Conservation (phyloP, 1,284 basidiomycete genomes). For the Xanthoconium separans region DNA sequence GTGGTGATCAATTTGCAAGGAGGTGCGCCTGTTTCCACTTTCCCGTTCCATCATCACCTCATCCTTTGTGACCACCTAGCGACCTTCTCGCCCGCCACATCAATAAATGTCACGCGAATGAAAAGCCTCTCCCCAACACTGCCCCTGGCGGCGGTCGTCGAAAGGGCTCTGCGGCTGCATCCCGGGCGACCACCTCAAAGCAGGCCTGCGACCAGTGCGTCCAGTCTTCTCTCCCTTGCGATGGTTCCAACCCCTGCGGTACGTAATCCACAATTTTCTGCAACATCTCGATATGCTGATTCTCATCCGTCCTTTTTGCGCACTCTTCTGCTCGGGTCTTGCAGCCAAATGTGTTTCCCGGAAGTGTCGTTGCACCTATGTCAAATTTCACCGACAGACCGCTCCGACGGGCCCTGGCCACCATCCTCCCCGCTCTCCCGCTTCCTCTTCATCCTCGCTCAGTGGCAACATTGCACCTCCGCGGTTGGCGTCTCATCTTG, state of each 20-base stretch:
- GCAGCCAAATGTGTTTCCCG: constrained; percentile 77
- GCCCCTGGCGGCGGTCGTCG: constrained; percentile 35
- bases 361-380: constrained; percentile 77
- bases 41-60: neutral
- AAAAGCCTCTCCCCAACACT: constrained; percentile 54
- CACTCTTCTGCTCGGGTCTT: neutral
- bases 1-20: constrained; percentile 86
- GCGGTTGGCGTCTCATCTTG: constrained; percentile 25
- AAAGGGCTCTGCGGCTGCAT: constrained; percentile 60
- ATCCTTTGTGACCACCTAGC: constrained; percentile 36
- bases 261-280: constrained; percentile 29
- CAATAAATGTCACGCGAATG: constrained; percentile 84
- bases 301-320: neutral
- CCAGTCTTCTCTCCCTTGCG: constrained; percentile 75
- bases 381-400: constrained; percentile 83
- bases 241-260: constrained; percentile 80
- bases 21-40: constrained; percentile 49
- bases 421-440: constrained; percentile 36
- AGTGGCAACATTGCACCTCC: neutral
- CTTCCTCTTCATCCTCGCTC: constrained; percentile 23
- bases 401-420: constrained; percentile 73
- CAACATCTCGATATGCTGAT: neutral
- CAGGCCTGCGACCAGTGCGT: constrained; percentile 88
- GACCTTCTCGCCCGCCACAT: constrained; percentile 86
- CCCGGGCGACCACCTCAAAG: constrained; percentile 72